Percentiles rank a stretch among this genome's conserved stretches.
phyloP scores from a whole-genome alignment of 2,329 filamentous ascomycete genomes.

The Blastomyces silverae region DNA sequence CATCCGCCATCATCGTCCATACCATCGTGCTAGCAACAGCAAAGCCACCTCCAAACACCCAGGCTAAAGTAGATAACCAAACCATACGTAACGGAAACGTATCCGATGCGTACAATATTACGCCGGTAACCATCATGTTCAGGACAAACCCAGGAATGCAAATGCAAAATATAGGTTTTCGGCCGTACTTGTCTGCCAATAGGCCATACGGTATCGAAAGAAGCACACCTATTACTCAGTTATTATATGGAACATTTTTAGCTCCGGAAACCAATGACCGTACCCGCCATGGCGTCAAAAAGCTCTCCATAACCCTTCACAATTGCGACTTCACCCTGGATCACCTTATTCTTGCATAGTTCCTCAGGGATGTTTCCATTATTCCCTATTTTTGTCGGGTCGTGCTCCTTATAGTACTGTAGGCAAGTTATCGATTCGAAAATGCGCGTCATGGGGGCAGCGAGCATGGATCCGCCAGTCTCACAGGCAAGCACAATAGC shows the following conservation, averaged over 20 bases:
- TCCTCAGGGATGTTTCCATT: constrained; percentile 41
- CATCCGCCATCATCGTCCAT: constrained; percentile 47
- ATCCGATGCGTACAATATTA: constrained; percentile 36
- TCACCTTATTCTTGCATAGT: constrained; percentile 43
- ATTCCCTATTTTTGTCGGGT: constrained; percentile 38
- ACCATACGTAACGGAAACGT: constrained; percentile 41
- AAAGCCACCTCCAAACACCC: constrained; percentile 43
- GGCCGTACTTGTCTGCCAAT: constrained; percentile 43
- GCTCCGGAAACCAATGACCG: background rate
- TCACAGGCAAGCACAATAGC: constrained; percentile 41
- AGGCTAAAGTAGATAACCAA: constrained; percentile 44
- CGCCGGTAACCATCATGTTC: constrained; percentile 29
- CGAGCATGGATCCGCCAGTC: constrained; percentile 41
- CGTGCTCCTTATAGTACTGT: constrained; percentile 37
- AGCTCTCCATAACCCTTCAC: constrained; percentile 48
- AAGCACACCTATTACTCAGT: constrained; percentile 33
- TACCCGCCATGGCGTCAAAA: constrained; percentile 40
- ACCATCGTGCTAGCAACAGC: constrained; percentile 44
- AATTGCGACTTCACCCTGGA: constrained; percentile 45
- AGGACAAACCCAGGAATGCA: constrained; percentile 40
- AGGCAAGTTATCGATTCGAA: constrained; percentile 47
- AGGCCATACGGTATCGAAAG: constrained; percentile 46
- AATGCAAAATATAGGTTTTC: constrained; percentile 42
- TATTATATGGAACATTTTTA: constrained; percentile 5
- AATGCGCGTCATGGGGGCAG: constrained; percentile 43